Conservation (phyloP, 2,329 filamentous ascomycete species). For the Pseudogymnoascus sp. region DNA sequence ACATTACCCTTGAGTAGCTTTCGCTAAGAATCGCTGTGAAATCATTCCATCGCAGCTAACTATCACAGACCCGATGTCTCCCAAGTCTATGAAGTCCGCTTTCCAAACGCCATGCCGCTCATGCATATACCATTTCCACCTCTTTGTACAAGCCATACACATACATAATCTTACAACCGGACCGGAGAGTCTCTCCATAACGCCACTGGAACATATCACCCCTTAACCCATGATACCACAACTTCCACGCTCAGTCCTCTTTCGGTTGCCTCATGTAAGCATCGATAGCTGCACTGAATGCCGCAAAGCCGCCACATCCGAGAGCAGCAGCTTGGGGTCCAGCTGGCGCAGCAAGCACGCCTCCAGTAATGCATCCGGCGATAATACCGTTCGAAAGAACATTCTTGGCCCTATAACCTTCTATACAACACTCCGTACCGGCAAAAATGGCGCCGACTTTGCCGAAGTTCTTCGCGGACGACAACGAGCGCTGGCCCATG, state of each 20-base stretch:
- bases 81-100: conserved; percentile 1
- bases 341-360: conserved; percentile 74
- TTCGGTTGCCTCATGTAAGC: conserved; percentile 76
- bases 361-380: conserved; percentile 86
- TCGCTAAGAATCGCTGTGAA: conserved; percentile 2
- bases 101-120: conserved; percentile 9
- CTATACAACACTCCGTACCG: conserved; percentile 92
- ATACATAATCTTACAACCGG: conserved; percentile 5
- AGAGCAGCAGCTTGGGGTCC: conserved; percentile 82
- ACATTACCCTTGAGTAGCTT: not conserved
- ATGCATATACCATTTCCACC: conserved; percentile 6
- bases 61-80: not conserved
- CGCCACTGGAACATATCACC: not conserved
- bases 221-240: not conserved
- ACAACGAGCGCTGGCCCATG: conserved; percentile 79
- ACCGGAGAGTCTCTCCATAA: not conserved
- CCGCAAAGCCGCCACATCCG: conserved; percentile 88
- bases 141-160: conserved; percentile 8
- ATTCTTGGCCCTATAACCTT: conserved; percentile 87
- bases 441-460: conserved; percentile 85
- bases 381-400: conserved; percentile 81
- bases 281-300: conserved; percentile 87
- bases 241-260: conserved; percentile 32
- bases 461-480: conserved; percentile 88
- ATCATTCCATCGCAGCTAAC: conserved; percentile 1